Conservation (phyloP, 495 filamentous ascomycete genomes). For the Penicillium mononematosum region DNA sequence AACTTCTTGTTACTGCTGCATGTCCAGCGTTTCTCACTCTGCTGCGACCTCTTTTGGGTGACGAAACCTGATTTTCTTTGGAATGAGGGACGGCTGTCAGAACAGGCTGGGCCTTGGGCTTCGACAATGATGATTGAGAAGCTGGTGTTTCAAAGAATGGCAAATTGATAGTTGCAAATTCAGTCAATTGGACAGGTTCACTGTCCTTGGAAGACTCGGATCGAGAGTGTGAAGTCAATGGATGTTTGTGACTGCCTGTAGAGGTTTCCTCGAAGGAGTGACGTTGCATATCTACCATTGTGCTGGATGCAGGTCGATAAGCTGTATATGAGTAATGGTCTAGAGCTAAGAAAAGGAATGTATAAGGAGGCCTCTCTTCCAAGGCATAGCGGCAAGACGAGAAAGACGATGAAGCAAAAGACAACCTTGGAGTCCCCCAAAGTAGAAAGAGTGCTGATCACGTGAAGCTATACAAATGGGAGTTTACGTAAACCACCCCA, state of each 20-base stretch:
- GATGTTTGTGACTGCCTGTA: constrained; percentile 12
- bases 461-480: constrained; percentile 3
- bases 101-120: constrained; percentile 1
- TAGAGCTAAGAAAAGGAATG: constrained; percentile 25
- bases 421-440: not conserved
- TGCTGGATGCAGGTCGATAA: constrained; percentile 11
- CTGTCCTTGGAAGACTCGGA: constrained; percentile 17
- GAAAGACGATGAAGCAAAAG: not conserved
- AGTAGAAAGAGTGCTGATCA: constrained; percentile 12
- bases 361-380: constrained; percentile 1
- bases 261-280: constrained; percentile 29
- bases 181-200: constrained; percentile 14
- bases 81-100: constrained; percentile 2
- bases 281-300: constrained; percentile 27
- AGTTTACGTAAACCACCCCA: not conserved
- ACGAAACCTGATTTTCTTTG: constrained; percentile 16
- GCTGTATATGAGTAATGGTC: constrained; percentile 1
- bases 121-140: constrained; percentile 18
- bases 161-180: constrained; percentile 25
- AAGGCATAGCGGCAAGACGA: constrained; percentile 2
- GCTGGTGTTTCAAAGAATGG: constrained; percentile 19
- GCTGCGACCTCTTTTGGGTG: constrained; percentile 21
- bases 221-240: constrained; percentile 13
- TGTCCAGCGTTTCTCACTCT: constrained; percentile 14
- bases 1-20: constrained; percentile 4